Percentiles rank a stretch among this genome's conserved stretches.
These are phyloP conservation scores for Mycosphaerella arachidis DNA, from an alignment of 2,329 filamentous ascomycete genomes.

Conservation along the genomic window DNA sequence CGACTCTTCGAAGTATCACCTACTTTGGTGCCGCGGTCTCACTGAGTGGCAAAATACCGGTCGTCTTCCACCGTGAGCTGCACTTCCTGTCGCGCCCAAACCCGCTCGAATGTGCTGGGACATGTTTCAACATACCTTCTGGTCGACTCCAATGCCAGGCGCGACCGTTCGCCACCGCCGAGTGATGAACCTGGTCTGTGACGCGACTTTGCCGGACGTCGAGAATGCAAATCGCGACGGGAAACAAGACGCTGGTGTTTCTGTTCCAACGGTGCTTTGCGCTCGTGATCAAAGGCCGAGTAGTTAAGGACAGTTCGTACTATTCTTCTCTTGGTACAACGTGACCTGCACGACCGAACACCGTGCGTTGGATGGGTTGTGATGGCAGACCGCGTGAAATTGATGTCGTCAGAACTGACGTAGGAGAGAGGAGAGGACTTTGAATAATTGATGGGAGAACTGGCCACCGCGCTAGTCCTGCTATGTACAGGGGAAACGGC, in stretches of 20 bases:
- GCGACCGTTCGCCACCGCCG: background rate
- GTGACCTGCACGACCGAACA: constrained; percentile 6
- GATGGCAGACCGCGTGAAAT: background rate
- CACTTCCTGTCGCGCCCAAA: background rate
- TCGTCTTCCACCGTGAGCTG: too few relatives aligned
- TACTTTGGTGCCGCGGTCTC: background rate
- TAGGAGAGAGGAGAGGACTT: background rate
- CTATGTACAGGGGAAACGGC: background rate
- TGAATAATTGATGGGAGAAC: background rate
- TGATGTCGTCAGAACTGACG: background rate
- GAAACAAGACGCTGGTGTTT: background rate
- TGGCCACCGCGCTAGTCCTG: background rate
- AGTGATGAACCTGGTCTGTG: constrained; percentile 5
- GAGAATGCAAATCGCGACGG: constrained; percentile 3
- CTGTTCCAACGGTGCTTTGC: background rate
- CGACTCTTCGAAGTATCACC: background rate
- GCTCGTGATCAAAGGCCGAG: background rate
- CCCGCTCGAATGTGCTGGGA: background rate
- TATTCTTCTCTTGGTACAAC: constrained; percentile 1
- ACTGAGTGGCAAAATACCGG: background rate
- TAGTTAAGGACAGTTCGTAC: background rate
- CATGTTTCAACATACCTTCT: background rate
- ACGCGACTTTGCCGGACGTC: constrained; percentile 1
- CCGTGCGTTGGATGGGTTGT: background rate
- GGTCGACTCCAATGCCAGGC: background rate